Percentiles rank a stretch among this genome's conserved stretches.
These are phyloP conservation scores for Nissolia schottii DNA, from an alignment of 306 rosid genomes.

Conservation along the genomic window DNA sequence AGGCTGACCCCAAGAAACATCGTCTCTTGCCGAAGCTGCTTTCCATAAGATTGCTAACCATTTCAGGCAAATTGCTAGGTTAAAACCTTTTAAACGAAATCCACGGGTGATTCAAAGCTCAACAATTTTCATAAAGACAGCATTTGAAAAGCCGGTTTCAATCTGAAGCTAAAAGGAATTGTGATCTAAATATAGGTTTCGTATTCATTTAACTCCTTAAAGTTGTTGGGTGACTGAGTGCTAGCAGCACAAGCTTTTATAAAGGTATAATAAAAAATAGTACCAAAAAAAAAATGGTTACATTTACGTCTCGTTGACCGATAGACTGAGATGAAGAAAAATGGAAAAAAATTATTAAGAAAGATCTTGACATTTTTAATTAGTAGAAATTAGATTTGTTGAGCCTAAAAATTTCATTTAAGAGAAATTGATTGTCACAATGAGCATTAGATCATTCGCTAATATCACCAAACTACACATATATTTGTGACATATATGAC, in stretches of 20 bases:
- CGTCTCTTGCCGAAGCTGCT: conserved; percentile 75
- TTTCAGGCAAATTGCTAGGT: conserved; percentile 22
- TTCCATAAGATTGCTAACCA: conserved; percentile 49
- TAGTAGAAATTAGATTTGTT: no score
- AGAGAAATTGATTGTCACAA: no score
- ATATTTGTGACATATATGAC: no score
- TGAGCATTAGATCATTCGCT: no score
- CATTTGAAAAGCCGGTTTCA: background rate
- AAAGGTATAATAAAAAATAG: no score
- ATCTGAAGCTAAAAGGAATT: background rate
- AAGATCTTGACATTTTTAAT: no score
- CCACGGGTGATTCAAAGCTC: background rate
- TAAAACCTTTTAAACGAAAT: background rate
- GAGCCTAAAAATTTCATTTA: no score
- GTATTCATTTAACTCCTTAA: background rate
- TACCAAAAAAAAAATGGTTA: no score
- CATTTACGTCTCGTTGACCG: background rate
- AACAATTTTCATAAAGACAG: background rate
- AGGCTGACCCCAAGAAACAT: conserved; percentile 76
- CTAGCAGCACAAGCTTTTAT: background rate
- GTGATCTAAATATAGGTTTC: background rate
- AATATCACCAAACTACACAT: no score
- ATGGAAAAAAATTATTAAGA: no score
- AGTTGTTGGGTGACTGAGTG: background rate
- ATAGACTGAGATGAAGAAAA: background rate